Percentiles rank a stretch among this genome's conserved stretches.
phyloP scores from a whole-genome alignment of 345 rosid genomes.

The Gossypium turneri region DNA sequence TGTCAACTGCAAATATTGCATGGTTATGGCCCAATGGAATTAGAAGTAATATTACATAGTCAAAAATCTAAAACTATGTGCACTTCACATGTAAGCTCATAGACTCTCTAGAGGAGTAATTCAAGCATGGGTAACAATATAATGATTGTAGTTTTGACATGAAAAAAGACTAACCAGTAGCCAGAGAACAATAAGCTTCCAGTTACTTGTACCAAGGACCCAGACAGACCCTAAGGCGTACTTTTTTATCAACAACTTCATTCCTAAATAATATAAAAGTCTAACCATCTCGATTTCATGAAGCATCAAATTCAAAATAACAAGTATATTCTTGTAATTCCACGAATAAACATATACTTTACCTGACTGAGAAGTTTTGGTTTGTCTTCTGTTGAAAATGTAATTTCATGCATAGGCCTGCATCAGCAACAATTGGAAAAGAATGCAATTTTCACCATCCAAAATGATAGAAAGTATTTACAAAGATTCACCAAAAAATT shows the following conservation, averaged over 20 bases:
- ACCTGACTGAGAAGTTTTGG: conserved; percentile 98
- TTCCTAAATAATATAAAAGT: conserved; percentile 2
- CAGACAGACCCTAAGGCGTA: background rate
- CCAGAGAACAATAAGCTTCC: background rate
- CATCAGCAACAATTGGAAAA: conserved; percentile 24
- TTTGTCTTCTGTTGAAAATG: conserved; percentile 86
- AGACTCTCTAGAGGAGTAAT: background rate
- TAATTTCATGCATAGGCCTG: conserved; percentile 96
- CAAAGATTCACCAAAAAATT: background rate
- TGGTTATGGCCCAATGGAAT: conserved; percentile 13
- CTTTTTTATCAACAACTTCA: conserved; percentile 4
- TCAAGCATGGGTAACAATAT: background rate
- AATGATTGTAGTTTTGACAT: background rate
- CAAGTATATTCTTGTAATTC: too few species aligned
- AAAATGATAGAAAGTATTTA: conserved; percentile 2
- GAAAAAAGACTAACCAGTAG: background rate
- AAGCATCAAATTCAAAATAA: conserved; percentile 1
- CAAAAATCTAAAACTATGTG: background rate
- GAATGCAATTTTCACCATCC: conserved; percentile 15
- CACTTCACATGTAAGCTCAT: background rate
- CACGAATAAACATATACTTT: conserved; percentile 19
- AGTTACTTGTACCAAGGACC: background rate
- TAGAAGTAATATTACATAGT: background rate
- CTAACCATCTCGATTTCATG: conserved; percentile 4
- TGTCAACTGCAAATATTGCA: conserved; percentile 62